phyloP scores from a whole-genome alignment of 2,329 filamentous ascomycete genomes.

The Monilinia fructicola region DNA sequence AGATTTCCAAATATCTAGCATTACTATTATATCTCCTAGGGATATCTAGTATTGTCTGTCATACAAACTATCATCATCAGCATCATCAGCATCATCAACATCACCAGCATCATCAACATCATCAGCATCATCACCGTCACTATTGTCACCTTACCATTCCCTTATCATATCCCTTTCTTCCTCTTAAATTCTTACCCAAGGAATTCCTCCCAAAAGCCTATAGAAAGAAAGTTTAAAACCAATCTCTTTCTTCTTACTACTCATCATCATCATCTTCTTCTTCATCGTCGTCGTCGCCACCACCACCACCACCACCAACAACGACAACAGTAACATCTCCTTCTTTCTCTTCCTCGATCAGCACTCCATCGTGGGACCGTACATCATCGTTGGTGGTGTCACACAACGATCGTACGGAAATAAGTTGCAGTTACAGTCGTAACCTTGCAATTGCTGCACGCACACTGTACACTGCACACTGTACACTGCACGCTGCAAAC shows the following conservation, averaged over 20 bases:
- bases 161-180: too few species aligned
- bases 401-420: conserved; percentile 19
- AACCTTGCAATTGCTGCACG: conserved; percentile 12
- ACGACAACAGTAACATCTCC: not conserved
- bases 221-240: not conserved
- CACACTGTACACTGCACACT: not conserved
- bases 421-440: conserved; percentile 5
- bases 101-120: not conserved
- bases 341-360: not conserved
- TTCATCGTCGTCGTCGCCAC: not conserved
- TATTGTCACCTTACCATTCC: too few species aligned
- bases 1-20: conserved; percentile 12
- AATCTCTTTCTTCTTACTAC: not conserved
- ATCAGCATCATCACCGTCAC: not conserved
- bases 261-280: not conserved
- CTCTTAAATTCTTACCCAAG: too few species aligned
- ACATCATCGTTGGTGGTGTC: conserved; percentile 17
- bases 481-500: not conserved
- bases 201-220: too few species aligned
- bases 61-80: not conserved
- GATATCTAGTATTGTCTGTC: not conserved
- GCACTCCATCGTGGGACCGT: not conserved
- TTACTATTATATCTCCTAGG: not conserved
- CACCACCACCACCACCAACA: too few species aligned
- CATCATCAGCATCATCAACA: not conserved